A percentile compares a stretch with the other conserved stretches of the same genome.
Evolutionary conservation across 257 asterid genomes (phyloP).

Genomic region (Plantago major): DNA sequence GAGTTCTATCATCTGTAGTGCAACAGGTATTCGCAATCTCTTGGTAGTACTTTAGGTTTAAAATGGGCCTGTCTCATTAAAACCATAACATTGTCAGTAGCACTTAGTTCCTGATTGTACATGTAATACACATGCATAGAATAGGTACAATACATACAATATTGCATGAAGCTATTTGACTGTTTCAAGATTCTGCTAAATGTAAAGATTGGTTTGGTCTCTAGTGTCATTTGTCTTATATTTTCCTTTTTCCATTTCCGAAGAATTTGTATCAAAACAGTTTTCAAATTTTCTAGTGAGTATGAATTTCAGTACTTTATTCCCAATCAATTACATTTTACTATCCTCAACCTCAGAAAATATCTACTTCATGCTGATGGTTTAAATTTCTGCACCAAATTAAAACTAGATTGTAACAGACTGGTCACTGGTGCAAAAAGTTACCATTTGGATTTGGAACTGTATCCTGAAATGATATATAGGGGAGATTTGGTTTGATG

Average conservation of each 20-base stretch:
- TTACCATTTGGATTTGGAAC: constrained; percentile 4
- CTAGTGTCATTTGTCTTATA: neutral
- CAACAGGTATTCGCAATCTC: constrained; percentile 61
- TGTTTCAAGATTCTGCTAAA: constrained; percentile 9
- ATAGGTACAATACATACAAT: neutral
- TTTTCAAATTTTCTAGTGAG: neutral
- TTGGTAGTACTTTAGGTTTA: neutral
- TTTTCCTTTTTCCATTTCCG: constrained; percentile 4
- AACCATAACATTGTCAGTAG: too few species aligned
- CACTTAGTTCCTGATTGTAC: neutral
- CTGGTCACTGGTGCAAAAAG: neutral
- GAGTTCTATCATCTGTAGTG: constrained; percentile 77
- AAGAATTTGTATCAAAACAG: neutral
- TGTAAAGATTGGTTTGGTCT: neutral
- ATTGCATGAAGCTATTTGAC: constrained; percentile 6
- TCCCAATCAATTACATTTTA: neutral
- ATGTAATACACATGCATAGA: neutral
- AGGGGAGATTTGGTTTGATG: neutral
- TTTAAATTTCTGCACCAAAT: too few species aligned
- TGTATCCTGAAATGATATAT: constrained; percentile 2
- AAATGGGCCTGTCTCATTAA: too few species aligned
- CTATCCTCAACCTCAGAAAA: constrained; percentile 4
- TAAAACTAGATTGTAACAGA: neutral
- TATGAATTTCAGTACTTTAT: constrained; percentile 6
- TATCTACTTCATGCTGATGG: constrained; percentile 3